A percentile compares a stretch with the other conserved stretches of the same genome.
Conservation (phyloP, 163 green algal genomes). For the Coccomyxa subellipsoidea region DNA sequence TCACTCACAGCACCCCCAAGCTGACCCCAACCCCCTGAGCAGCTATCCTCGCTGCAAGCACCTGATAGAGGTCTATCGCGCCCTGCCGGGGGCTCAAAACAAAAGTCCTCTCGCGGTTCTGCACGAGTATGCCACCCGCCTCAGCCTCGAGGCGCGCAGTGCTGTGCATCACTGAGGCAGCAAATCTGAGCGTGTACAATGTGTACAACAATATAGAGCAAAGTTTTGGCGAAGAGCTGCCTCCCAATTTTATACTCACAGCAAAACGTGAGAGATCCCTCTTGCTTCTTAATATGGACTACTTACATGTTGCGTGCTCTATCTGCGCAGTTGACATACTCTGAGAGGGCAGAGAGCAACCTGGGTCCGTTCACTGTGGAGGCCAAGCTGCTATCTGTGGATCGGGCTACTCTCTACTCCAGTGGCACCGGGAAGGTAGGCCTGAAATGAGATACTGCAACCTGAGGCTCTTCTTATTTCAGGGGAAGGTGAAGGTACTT, state of each 20-base stretch:
- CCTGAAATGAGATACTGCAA: background rate
- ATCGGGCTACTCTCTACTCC: constrained; percentile 24
- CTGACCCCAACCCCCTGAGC: background rate
- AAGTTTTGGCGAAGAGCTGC: too few species aligned
- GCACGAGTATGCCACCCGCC: constrained; percentile 34
- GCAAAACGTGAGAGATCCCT: too few species aligned
- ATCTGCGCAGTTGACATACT: constrained; percentile 28
- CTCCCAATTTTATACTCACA: too few species aligned
- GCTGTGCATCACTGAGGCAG: background rate
- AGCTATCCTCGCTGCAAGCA: constrained; percentile 24
- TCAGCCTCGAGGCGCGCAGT: constrained; percentile 23
- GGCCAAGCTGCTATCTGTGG: constrained; percentile 27
- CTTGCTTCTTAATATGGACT: too few species aligned
- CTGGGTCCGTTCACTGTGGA: constrained; percentile 26
- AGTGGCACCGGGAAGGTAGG: constrained; percentile 23
- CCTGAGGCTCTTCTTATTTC: background rate
- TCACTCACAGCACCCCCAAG: background rate
- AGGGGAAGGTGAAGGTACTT: too few species aligned
- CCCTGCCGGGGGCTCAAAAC: constrained; percentile 27
- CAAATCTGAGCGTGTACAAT: too few species aligned
- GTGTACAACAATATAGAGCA: too few species aligned
- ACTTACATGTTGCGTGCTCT: too few species aligned
- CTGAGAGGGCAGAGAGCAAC: constrained; percentile 19
- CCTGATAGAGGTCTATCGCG: constrained; percentile 32
- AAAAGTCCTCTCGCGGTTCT: constrained; percentile 39